phyloP scores from a whole-genome alignment of 768 basidiomycete species.

The Infundibulicybe gibba region DNA sequence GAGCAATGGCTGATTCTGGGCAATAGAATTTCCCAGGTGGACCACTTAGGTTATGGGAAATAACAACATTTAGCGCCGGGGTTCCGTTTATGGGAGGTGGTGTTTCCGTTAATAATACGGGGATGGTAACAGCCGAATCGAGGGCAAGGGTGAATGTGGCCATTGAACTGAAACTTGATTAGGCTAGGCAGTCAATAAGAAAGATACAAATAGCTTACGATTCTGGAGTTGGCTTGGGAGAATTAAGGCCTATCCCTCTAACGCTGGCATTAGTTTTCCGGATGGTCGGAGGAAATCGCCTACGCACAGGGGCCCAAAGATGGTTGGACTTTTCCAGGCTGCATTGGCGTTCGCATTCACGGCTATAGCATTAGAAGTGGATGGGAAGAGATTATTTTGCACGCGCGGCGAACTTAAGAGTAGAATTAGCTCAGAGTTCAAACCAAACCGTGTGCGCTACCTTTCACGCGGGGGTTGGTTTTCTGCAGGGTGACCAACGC shows the following conservation, averaged over 20 bases:
- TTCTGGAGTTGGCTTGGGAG: conserved; percentile 4
- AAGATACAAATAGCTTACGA: conserved; percentile 20
- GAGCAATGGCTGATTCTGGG: conserved; percentile 36
- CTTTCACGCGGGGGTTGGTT: too few relatives aligned
- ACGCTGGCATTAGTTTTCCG: not conserved
- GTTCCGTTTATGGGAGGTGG: conserved; percentile 22
- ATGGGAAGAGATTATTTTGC: conserved; percentile 47
- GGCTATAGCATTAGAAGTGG: conserved; percentile 14
- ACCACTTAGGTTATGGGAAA: conserved; percentile 27
- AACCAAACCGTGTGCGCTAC: too few relatives aligned
- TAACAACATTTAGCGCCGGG: conserved; percentile 32
- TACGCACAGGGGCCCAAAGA: conserved; percentile 64
- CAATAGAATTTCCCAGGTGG: conserved; percentile 63
- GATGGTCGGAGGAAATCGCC: conserved; percentile 6
- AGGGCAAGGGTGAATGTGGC: conserved; percentile 45
- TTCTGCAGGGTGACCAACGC: not conserved
- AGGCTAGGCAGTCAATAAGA: too few relatives aligned
- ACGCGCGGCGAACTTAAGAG: conserved; percentile 32
- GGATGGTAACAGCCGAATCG: conserved; percentile 46
- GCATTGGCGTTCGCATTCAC: conserved; percentile 12
- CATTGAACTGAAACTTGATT: too few relatives aligned
- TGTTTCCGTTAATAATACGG: conserved; percentile 41
- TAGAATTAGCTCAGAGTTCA: not conserved
- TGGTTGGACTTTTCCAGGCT: conserved; percentile 50
- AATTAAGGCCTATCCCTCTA: conserved; percentile 3